Evolutionary conservation across 139 green algal genomes (phyloP), one percentile per base, ranked within the genome.

Genomic region (Raphidocelis subcapitata): DNA sequence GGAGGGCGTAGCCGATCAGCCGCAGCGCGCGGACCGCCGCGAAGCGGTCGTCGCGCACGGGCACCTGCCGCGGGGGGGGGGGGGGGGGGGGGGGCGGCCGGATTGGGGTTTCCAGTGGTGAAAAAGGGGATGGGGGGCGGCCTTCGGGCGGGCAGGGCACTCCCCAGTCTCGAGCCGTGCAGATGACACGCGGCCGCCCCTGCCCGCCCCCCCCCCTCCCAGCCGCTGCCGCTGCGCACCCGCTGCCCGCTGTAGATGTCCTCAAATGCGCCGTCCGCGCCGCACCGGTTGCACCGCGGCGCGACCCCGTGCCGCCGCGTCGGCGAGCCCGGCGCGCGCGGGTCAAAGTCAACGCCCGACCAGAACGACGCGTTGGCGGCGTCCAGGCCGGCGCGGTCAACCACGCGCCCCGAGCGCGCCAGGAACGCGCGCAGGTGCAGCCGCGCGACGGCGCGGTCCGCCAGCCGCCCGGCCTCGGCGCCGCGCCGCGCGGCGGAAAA

Each of bases 161-260:
- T 5, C 5, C 24, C n/a, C 5, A 35, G 20, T 15, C 14, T 44
- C 14, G 60, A 49, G 29, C 62, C 29, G 20, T 21, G 24, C 36
- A 59, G 41, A 23, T 41, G 2, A 20, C 20, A 28, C n/a, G n/a
- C 24, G 23, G 12, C 8, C 33, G 16, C n/a, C 1, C 5, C 44
- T 28, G 47, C 10, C 12, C 28, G 55, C 15, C 15, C n/a, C 20
- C 15, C 16, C 12, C 3, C 29, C 36, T 10, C 4, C 20, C 16
- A 20, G 28, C 28, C 20, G 23, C 20, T 5, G 57, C 26, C 26
- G 3, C 20, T 5, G 8, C 69, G 10, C 61, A 70, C 70, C 70
- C 56, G 33, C 23, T 63, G n/a, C 29, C 59, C 59, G 18, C 28
- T 77, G 61, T 77, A 77, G 12, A 77, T 69, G 33, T 77, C 70